Conservation (phyloP, 202 grass and related monocot genomes). For the Schoenoplectus triqueter region DNA sequence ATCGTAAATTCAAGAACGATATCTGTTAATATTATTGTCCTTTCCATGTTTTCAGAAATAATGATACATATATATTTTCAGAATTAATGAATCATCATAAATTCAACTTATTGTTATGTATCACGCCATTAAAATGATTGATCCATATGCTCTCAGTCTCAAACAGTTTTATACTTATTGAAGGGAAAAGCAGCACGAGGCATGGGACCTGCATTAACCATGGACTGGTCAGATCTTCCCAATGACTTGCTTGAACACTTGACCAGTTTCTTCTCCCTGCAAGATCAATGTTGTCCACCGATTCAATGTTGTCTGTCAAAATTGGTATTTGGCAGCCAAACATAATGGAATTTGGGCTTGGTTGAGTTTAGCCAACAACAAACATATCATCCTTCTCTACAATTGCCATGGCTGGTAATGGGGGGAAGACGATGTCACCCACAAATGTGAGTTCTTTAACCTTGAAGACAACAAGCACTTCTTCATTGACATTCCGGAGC, state of each 20-base stretch:
- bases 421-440: not conserved
- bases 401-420: constrained; percentile 22
- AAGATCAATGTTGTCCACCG: not conserved
- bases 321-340: not conserved
- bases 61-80: too few relatives aligned
- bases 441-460: constrained; percentile 18
- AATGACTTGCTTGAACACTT: not conserved
- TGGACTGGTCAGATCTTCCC: constrained; percentile 12
- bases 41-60: too few relatives aligned
- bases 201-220: not conserved
- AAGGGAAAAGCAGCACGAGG: too few relatives aligned
- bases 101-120: too few relatives aligned
- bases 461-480: not conserved
- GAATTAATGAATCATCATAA: too few relatives aligned
- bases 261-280: not conserved
- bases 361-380: too few relatives aligned
- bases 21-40: too few relatives aligned
- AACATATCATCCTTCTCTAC: not conserved
- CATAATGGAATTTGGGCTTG: not conserved
- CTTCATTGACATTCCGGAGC: constrained; percentile 10
- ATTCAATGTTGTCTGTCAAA: not conserved
- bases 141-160: too few relatives aligned
- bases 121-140: too few relatives aligned
- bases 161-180: too few relatives aligned
- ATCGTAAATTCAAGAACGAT: too few relatives aligned